Evolutionary conservation across 257 asterid genomes (phyloP), one percentile per base, ranked within the genome.

Genomic region (Lithospermum erythrorhizon): DNA sequence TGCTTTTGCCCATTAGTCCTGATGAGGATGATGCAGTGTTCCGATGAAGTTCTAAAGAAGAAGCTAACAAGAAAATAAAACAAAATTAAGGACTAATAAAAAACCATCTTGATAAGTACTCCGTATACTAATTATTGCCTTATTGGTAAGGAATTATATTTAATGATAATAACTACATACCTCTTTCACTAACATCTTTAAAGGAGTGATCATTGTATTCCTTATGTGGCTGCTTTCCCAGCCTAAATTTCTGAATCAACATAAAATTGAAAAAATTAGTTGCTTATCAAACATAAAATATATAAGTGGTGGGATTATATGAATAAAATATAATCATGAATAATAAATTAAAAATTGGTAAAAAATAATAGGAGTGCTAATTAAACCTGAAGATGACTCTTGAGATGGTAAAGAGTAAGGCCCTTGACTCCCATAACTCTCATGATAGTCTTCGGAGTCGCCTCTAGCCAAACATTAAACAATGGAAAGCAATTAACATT

Each of bases 151-250:
- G 3, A 35, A 35, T 35, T 35, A 8, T 8, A 35, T 41, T 41
- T 41, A 11, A 41, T 41, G 49, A 41, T 41, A 41, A 13, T 11
- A 41, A 2, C 18, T 13, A 3, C 11, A 10, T 73, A 72, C 77
- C 78, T 68, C 75, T 75, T 78, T 78, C 81, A 78, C 95, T 81
- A 77, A 87, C 97, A 83, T 41, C 49, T 89, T 89, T 72, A 91
- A 74, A 0, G 97, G 86, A 56, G 65, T 88, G 98, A 77, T 91
- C 96, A 70, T 70, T 81, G 78, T 82, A 89, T 62, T 93, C 98
- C 83, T 93, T 93, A 90, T 93, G 98, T 23, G 97, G 97, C 75
- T 89, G 98, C 76, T 93, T 93, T 65, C 98, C 98, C 35, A 93
- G 83, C 81, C 98, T 84, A 70, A 89, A 93, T 80, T 93, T 93